Percentiles rank a stretch among this genome's conserved stretches.
Conservation (phyloP, 495 filamentous ascomycete genomes). For the Penicillium coffeae region DNA sequence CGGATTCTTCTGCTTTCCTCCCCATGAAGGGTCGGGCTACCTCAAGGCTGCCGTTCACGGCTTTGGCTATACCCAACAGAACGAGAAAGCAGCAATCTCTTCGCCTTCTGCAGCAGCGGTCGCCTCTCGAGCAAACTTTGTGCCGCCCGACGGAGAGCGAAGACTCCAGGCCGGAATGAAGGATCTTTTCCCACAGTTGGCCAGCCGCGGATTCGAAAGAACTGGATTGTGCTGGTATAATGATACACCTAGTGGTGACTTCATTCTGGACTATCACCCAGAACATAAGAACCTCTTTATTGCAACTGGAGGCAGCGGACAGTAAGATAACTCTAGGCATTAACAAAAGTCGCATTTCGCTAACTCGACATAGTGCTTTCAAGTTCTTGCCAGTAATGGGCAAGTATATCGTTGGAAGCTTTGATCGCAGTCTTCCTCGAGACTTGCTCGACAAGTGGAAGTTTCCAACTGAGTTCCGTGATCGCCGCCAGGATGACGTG, state of each 20-base stretch:
- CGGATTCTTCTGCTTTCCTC: constrained; percentile 76
- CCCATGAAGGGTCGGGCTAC: constrained; percentile 32
- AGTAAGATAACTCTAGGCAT: constrained; percentile 34
- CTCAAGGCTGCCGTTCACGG: constrained; percentile 75
- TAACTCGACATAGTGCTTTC: constrained; percentile 27
- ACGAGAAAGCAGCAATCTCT: constrained; percentile 17
- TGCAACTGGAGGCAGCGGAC: constrained; percentile 74
- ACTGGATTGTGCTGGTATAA: constrained; percentile 82
- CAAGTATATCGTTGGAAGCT: constrained; percentile 37
- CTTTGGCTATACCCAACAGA: constrained; percentile 58
- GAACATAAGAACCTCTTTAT: constrained; percentile 61
- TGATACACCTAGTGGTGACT: constrained; percentile 72
- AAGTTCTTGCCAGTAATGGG: constrained; percentile 50
- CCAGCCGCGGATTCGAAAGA: constrained; percentile 54
- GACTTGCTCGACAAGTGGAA: constrained; percentile 38
- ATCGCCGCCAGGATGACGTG: constrained; percentile 17
- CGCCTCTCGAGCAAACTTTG: constrained; percentile 26
- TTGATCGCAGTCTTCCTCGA: constrained; percentile 29
- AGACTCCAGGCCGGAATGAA: constrained; percentile 53
- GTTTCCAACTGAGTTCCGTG: constrained; percentile 26
- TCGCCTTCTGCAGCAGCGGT: constrained; percentile 19
- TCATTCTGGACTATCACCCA: constrained; percentile 71
- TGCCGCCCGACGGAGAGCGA: constrained; percentile 53
- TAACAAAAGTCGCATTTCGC: not conserved
- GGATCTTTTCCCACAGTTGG: constrained; percentile 56